phyloP scores from a whole-genome alignment of 2,329 filamentous ascomycete genomes.

The Colletotrichum siamense region DNA sequence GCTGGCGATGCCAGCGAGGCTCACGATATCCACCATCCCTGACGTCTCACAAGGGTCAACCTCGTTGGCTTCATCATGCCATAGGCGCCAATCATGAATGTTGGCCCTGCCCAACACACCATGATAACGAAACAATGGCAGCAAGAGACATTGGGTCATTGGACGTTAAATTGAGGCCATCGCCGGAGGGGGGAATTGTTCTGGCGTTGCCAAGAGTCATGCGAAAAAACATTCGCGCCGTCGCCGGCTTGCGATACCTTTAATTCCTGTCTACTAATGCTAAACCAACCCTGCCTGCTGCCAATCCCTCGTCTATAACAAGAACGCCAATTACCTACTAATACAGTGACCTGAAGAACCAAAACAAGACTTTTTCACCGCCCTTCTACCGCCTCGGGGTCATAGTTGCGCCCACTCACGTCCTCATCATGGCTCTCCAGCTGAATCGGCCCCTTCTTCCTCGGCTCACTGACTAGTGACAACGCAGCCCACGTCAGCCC shows the following conservation, averaged over 20 bases:
- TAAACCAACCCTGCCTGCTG: background rate
- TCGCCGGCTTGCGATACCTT: background rate
- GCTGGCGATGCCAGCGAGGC: background rate
- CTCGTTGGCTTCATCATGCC: conserved; percentile 7
- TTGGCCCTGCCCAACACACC: background rate
- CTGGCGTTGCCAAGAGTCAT: background rate
- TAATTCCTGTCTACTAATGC: background rate
- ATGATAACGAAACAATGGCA: too few species aligned
- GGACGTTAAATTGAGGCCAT: background rate
- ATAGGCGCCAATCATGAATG: background rate
- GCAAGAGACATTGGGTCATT: background rate
- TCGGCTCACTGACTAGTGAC: conserved; percentile 38
- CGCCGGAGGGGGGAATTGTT: too few species aligned
- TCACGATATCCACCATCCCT: background rate
- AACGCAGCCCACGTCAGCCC: conserved; percentile 31
- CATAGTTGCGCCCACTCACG: background rate
- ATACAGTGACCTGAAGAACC: background rate
- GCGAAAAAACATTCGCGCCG: background rate
- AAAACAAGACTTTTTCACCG: background rate
- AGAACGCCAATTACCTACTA: background rate
- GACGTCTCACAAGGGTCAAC: background rate
- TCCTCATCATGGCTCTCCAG: background rate
- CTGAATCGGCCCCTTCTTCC: conserved; percentile 19
- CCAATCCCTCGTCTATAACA: background rate
- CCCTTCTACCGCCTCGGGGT: conserved; percentile 10